Evolutionary conservation across 2,329 filamentous ascomycete species (phyloP).

Genomic region (Cercospora sp.): DNA sequence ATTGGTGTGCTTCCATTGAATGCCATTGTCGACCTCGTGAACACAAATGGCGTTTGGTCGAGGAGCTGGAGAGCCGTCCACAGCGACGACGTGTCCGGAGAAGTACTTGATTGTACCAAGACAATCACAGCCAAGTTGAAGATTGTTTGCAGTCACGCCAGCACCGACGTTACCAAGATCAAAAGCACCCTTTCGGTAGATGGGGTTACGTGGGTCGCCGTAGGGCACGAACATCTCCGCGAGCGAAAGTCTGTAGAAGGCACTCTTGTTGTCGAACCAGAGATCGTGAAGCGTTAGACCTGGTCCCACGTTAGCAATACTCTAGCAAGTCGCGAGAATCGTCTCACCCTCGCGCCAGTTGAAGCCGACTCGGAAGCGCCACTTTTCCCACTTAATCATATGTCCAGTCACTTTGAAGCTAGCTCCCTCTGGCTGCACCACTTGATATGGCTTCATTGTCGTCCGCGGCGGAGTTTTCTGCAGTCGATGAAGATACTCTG

Average conservation of each 20-base stretch:
- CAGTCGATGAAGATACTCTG: neutral
- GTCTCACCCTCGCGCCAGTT: slow-evolving; percentile 59
- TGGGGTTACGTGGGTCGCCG: slow-evolving; percentile 65
- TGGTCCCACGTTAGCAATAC: too few species aligned
- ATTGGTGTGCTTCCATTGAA: slow-evolving; percentile 70
- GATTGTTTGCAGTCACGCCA: slow-evolving; percentile 67
- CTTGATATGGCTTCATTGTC: slow-evolving; percentile 66
- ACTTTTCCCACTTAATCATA: slow-evolving; percentile 63
- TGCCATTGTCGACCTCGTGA: slow-evolving; percentile 69
- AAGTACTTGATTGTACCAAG: slow-evolving; percentile 70
- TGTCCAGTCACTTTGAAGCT: slow-evolving; percentile 59
- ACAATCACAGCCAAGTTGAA: slow-evolving; percentile 70
- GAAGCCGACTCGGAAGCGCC: slow-evolving; percentile 61
- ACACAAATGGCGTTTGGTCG: slow-evolving; percentile 69
- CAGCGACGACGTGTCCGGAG: slow-evolving; percentile 50
- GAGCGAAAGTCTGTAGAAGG: slow-evolving; percentile 66
- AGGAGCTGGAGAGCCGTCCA: slow-evolving; percentile 47
- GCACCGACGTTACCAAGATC: slow-evolving; percentile 67
- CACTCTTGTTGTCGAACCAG: slow-evolving; percentile 50
- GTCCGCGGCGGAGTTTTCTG: neutral
- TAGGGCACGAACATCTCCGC: slow-evolving; percentile 67
- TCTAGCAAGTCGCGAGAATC: too few species aligned
- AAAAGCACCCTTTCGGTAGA: slow-evolving; percentile 68
- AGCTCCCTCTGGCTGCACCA: slow-evolving; percentile 68
- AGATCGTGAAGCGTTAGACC: slow-evolving; percentile 65